phyloP scores from a whole-genome alignment of 2,329 filamentous ascomycete species.

The Calonectria pteridis region DNA sequence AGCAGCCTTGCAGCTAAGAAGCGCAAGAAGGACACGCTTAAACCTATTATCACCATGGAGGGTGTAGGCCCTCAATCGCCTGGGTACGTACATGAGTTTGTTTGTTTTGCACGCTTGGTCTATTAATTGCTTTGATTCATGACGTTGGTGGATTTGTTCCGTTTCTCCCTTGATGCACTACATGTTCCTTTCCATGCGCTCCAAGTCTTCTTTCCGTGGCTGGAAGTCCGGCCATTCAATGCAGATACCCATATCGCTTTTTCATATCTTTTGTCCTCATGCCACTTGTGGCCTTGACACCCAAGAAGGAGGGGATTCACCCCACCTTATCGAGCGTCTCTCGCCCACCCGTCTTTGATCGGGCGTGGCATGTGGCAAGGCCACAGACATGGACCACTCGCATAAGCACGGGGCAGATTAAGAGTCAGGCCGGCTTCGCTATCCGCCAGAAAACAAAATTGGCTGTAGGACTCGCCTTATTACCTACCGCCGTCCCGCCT shows the following conservation, averaged over 20 bases:
- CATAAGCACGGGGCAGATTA: neutral
- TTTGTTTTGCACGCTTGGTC: conserved; percentile 5
- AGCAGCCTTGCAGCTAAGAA: conserved; percentile 67
- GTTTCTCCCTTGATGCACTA: neutral
- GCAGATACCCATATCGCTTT: neutral
- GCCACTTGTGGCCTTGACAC: neutral
- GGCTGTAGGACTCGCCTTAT: conserved; percentile 4
- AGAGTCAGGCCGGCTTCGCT: conserved; percentile 12
- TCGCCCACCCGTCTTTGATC: neutral
- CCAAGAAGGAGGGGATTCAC: neutral
- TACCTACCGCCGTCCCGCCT: neutral
- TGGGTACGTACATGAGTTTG: conserved; percentile 51
- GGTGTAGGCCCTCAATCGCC: conserved; percentile 50
- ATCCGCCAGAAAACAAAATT: conserved; percentile 1
- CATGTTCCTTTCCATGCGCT: neutral
- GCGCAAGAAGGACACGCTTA: conserved; percentile 79
- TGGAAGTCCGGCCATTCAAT: neutral
- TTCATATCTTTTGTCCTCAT: neutral
- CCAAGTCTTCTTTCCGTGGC: neutral
- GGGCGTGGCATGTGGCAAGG: conserved; percentile 17
- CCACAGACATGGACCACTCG: neutral
- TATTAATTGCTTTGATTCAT: neutral
- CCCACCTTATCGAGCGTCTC: neutral
- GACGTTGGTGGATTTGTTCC: neutral
- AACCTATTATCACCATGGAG: conserved; percentile 82